Conservation (phyloP, 345 rosid genomes). For the Reutealis trisperma region DNA sequence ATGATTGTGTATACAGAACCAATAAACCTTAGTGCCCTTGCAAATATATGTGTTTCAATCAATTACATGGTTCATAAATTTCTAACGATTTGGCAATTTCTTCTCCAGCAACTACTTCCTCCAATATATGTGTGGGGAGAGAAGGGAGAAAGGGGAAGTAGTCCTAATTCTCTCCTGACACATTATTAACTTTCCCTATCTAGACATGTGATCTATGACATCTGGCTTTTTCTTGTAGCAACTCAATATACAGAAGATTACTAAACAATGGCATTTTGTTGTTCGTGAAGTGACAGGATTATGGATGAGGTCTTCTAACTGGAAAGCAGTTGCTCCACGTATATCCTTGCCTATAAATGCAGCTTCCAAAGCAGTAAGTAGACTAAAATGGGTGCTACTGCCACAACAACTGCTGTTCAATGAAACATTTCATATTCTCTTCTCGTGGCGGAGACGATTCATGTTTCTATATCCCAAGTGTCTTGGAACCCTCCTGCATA, state of each 20-base stretch:
- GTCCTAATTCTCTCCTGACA: conserved; percentile 1
- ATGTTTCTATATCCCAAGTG: conserved; percentile 19
- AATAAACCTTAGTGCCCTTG: not conserved
- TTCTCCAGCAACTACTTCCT: not conserved
- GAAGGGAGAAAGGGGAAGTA: not conserved
- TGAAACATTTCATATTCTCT: not conserved
- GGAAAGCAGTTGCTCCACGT: conserved; percentile 23
- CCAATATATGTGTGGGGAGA: not conserved
- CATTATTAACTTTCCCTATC: conserved; percentile 11
- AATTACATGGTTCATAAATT: conserved; percentile 5
- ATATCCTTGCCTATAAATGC: conserved; percentile 14
- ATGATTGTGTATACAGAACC: not conserved
- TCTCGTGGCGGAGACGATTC: conserved; percentile 13
- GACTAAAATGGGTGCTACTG: not conserved
- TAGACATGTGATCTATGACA: conserved; percentile 3
- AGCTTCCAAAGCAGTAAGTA: conserved; percentile 19
- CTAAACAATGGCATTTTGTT: conserved; percentile 17
- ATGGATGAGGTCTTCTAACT: not conserved
- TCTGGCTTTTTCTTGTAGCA: conserved; percentile 1
- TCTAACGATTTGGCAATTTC: not conserved
- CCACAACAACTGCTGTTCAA: conserved; percentile 6
- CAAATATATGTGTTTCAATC: not conserved
- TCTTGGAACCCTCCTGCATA: conserved; percentile 44
- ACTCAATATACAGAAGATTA: conserved; percentile 14
- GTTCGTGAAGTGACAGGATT: conserved; percentile 3